phyloP scores from a whole-genome alignment of 2,329 filamentous ascomycete genomes.

The Harringtonia aguacate region DNA sequence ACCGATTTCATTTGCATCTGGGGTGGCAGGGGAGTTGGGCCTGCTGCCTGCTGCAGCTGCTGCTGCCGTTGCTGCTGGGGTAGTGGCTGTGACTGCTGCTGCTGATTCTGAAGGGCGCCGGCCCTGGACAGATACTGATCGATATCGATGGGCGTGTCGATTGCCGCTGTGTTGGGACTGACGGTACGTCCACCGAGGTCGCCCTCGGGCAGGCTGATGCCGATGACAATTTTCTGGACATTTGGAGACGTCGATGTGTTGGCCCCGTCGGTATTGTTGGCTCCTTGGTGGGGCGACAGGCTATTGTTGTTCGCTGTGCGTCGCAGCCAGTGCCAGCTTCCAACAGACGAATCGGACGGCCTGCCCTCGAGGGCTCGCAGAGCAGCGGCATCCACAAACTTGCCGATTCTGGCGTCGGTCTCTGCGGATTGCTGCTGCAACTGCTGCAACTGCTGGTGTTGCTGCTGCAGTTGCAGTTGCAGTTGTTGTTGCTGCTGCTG shows the following conservation, averaged over 20 bases:
- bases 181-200: constrained; percentile 32
- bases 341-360: constrained; percentile 40
- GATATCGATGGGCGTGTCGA: constrained; percentile 28
- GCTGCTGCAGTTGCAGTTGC: too few species aligned
- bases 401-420: constrained; percentile 22
- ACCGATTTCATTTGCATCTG: constrained; percentile 35
- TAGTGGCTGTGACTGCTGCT: background rate
- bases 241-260: constrained; percentile 41
- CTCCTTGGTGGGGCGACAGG: constrained; percentile 14
- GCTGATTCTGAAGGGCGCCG: background rate
- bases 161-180: constrained; percentile 38
- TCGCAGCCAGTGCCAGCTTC: constrained; percentile 47
- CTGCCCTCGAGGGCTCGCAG: constrained; percentile 49
- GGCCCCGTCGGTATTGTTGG: constrained; percentile 6
- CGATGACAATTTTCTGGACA: constrained; percentile 63
- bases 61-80: background rate
- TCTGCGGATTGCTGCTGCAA: constrained; percentile 15
- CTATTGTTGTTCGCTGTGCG: constrained; percentile 22
- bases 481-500: constrained; percentile 25
- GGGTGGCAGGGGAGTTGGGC: constrained; percentile 7
- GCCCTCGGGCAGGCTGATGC: constrained; percentile 53
- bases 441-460: constrained; percentile 28
- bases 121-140: constrained; percentile 13
- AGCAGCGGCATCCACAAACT: constrained; percentile 49
- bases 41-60: constrained; percentile 11